Conservation (phyloP, 164 flowering plant species). For the Chimonanthus salicifolius region DNA sequence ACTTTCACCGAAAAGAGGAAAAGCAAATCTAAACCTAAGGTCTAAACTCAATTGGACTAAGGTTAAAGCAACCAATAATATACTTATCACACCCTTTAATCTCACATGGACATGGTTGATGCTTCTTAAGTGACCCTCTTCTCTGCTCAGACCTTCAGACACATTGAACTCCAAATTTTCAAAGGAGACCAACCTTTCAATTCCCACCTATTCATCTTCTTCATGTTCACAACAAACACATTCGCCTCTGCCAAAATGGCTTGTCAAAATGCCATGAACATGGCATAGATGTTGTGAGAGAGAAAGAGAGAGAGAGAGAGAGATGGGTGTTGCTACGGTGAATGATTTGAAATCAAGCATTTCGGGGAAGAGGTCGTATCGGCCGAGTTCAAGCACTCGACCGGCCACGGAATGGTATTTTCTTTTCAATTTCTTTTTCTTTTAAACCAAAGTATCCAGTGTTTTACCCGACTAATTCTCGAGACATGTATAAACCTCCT, state of each 20-base stretch:
- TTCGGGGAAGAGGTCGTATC: constrained; percentile 77
- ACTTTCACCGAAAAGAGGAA: constrained; percentile 62
- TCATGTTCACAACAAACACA: neutral
- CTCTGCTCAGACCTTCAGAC: neutral
- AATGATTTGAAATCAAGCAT: constrained; percentile 78
- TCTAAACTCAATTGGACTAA: neutral
- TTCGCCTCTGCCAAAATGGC: neutral
- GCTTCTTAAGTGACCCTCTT: neutral
- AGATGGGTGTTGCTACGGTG: constrained; percentile 69
- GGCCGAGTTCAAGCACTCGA: constrained; percentile 66
- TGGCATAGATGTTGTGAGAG: constrained; percentile 5
- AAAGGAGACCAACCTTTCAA: neutral
- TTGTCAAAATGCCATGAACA: neutral
- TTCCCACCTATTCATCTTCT: neutral
- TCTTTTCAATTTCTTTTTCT: neutral
- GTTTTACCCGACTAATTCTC: no score
- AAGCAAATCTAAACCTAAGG: constrained; percentile 1
- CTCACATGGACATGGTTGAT: neutral
- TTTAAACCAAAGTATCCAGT: neutral
- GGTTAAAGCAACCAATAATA: neutral
- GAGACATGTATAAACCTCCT: no score
- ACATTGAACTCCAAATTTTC: neutral
- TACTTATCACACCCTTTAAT: neutral
- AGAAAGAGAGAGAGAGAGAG: constrained; percentile 7
- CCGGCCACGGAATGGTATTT: constrained; percentile 81